A percentile compares a stretch with the other conserved stretches of the same genome.
Evolutionary conservation across 2,329 filamentous ascomycete genomes (phyloP).

Genomic region (Ampelomyces quisqualis): DNA sequence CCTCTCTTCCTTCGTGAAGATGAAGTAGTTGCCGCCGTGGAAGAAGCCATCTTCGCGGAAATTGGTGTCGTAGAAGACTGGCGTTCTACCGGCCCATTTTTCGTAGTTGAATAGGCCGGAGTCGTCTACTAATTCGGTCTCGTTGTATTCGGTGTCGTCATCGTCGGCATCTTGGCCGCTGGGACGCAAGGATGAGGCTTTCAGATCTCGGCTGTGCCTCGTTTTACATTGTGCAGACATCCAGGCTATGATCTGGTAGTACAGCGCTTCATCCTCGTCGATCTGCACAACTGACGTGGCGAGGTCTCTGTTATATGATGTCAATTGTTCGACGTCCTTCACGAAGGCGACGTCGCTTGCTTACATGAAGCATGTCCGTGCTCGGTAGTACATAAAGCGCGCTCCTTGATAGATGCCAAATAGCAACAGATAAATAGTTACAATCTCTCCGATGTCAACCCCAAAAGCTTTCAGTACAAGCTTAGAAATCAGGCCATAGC

Average conservation of each 20-base stretch:
- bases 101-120: constrained; percentile 54
- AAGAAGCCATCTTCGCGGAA: constrained; percentile 50
- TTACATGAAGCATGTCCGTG: neutral
- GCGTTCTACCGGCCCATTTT: constrained; percentile 51
- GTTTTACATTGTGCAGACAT: constrained; percentile 45
- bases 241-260: constrained; percentile 47
- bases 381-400: neutral
- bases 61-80: constrained; percentile 53
- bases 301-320: constrained; percentile 37
- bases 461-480: neutral
- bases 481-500: neutral
- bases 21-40: constrained; percentile 49
- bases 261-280: constrained; percentile 49
- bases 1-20: constrained; percentile 42
- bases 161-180: constrained; percentile 38
- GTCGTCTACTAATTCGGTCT: constrained; percentile 52
- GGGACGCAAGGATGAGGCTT: constrained; percentile 44
- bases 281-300: constrained; percentile 48
- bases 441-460: neutral
- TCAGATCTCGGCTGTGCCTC: constrained; percentile 40
- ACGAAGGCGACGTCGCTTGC: neutral
- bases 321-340: neutral
- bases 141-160: constrained; percentile 42
- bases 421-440: neutral
- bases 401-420: neutral